phyloP scores from a whole-genome alignment of 1,139 yeast genomes.

The Blastobotrys apis region DNA sequence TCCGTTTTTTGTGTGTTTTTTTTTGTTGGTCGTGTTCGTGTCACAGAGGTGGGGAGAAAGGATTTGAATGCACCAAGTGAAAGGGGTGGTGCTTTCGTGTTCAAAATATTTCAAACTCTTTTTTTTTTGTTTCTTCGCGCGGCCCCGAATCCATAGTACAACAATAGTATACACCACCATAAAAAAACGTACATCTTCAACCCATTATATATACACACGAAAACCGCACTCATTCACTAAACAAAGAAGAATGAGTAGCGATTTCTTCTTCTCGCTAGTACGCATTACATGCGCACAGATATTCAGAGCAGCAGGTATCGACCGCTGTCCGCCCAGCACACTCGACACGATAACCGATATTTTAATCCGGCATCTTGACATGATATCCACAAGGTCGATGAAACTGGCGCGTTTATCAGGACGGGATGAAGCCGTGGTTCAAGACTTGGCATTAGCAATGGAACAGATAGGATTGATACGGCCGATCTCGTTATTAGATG shows the following conservation, averaged over 20 bases:
- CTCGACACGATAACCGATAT: constrained; percentile 62
- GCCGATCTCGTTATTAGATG: constrained; percentile 42
- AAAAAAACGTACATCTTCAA: background rate
- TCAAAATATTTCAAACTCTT: background rate
- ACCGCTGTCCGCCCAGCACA: constrained; percentile 58
- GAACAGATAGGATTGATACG: constrained; percentile 50
- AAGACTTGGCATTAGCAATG: constrained; percentile 61
- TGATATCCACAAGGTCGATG: constrained; percentile 44
- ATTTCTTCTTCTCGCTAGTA: constrained; percentile 55
- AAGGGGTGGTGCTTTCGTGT: background rate
- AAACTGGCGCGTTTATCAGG: constrained; percentile 41
- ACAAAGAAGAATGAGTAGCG: constrained; percentile 40
- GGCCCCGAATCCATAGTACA: too few species aligned
- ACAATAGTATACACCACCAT: background rate
- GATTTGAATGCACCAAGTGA: background rate
- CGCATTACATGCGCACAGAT: constrained; percentile 64
- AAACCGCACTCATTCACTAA: too few species aligned
- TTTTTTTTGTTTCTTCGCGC: background rate
- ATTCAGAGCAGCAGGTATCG: constrained; percentile 68
- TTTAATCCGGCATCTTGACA: constrained; percentile 50
- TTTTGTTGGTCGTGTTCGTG: constrained; percentile 3
- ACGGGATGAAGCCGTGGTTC: constrained; percentile 43
- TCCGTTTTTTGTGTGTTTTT: too few species aligned
- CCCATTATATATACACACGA: too few species aligned
- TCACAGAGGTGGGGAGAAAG: too few species aligned